Base-by-base conservation (phyloP, 768 basidiomycete species). In the Boletus rex-veris region DNA sequence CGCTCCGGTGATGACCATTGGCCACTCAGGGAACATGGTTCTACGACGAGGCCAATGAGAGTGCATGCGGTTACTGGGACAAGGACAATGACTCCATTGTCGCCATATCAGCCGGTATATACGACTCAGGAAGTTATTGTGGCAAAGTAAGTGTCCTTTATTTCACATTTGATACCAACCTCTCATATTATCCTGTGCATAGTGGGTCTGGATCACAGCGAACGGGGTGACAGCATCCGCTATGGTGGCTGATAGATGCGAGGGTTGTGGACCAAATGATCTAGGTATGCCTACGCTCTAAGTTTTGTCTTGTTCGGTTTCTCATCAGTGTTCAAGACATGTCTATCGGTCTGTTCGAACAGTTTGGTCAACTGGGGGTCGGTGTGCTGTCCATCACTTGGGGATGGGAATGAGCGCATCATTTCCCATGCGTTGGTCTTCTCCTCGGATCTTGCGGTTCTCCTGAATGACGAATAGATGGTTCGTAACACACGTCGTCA, bases 1-100 rank as follows among this genome's bases (percentile, higher is more conserved):
- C 26, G 28, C 18, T 14, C 28, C 18, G 24, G 46, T 15, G 42
- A 58, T 56, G 31, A 67, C 19, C 30, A 45, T 40, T 40, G 51
- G 48, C 41, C 45, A 5, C 37, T 24, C 58, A 88, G 87, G 86
- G 81, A 38, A 90, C 87, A 33, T 90, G 79, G 80, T 90, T 80
- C 65, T 57, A 82, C 55, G 78, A 77, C 50, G 82, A 18, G 30
- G 6, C 8, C 44, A 40, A 39, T 36, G 18, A 52, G 24, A 88
- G 86, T 41, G 86, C 87, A 68, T 90, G 88, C 63, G 86, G 86
- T 26, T 59, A 75, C 37, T 50, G 41, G 47, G 79, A 86, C 64
- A 67, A 45, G 35, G 65, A 79, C 64, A 76, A 60, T 48, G 78
- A 84, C 59, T 64, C 72, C 58, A 82, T 90, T 53, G 77, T 89